phyloP scores from a whole-genome alignment of 169 alveolate genomes.

The Cryptosporidium meleagridis region DNA sequence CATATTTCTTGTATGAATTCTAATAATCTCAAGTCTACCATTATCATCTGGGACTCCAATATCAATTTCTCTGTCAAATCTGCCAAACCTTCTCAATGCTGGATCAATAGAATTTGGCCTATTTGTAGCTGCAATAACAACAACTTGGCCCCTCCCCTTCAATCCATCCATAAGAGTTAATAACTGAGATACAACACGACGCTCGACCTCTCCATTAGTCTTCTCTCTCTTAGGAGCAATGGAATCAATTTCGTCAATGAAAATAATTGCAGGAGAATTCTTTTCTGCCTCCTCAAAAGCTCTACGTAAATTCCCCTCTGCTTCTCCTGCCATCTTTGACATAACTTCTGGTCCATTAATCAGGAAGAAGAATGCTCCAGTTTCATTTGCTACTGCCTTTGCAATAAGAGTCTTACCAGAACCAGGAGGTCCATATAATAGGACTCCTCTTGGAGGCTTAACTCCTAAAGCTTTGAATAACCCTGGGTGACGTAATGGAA shows the following conservation, averaged over 20 bases:
- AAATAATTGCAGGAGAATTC: conserved; percentile 99
- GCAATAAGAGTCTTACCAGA: conserved; percentile 99
- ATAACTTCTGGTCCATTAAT: conserved; percentile 97
- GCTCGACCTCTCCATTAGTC: conserved; percentile 99
- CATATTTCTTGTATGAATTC: conserved; percentile 99
- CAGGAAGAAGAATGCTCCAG: conserved; percentile 96
- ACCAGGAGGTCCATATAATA: conserved; percentile 99
- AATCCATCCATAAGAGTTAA: conserved; percentile 99
- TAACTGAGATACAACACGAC: conserved; percentile 98
- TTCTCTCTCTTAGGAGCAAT: conserved; percentile 99
- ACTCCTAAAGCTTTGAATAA: conserved; percentile 99
- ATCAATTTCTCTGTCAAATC: conserved; percentile 98
- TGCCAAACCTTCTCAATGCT: conserved; percentile 98
- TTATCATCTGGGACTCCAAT: conserved; percentile 99
- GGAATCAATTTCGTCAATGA: conserved; percentile 99
- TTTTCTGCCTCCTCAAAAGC: conserved; percentile 98
- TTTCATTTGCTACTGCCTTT: conserved; percentile 99
- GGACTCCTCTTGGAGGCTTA: conserved; percentile 99
- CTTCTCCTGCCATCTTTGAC: conserved; percentile 99
- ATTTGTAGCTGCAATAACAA: conserved; percentile 98
- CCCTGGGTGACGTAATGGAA: conserved; percentile 99
- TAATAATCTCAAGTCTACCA: conserved; percentile 98
- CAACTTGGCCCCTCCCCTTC: conserved; percentile 99
- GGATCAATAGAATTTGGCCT: conserved; percentile 99
- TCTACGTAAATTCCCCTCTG: conserved; percentile 97